A percentile compares a stretch with the other conserved stretches of the same genome.
Evolutionary conservation across 495 filamentous ascomycete genomes (phyloP).

Genomic region (Aspergillus diversus): DNA sequence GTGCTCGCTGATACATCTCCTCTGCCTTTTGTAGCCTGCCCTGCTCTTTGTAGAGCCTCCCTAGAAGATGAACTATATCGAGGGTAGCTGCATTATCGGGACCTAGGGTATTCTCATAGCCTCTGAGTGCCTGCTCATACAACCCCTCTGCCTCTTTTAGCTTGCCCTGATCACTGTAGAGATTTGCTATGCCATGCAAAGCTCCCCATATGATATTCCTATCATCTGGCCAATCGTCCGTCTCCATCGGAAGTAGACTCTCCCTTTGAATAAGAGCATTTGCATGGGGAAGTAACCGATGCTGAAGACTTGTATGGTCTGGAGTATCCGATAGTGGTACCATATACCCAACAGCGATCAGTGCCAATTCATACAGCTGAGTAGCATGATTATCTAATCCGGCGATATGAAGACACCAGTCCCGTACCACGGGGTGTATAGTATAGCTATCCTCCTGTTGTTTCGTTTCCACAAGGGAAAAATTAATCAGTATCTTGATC

Average conservation of each 20-base stretch:
- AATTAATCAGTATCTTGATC: constrained; percentile 34
- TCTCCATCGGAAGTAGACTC: neutral
- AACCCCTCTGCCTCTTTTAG: constrained; percentile 11
- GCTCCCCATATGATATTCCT: constrained; percentile 16
- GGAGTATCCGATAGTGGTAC: constrained; percentile 26
- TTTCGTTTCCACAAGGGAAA: constrained; percentile 35
- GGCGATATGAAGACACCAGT: constrained; percentile 36
- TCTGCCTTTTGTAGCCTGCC: constrained; percentile 41
- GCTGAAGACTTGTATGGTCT: constrained; percentile 35
- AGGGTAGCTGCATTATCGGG: constrained; percentile 3
- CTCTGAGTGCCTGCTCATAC: neutral
- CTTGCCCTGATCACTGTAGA: constrained; percentile 25
- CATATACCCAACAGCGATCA: constrained; percentile 31
- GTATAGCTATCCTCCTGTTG: constrained; percentile 35
- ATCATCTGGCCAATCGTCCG: neutral
- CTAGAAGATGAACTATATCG: constrained; percentile 35
- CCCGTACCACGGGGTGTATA: constrained; percentile 40
- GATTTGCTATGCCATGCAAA: constrained; percentile 14
- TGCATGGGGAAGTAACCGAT: constrained; percentile 44
- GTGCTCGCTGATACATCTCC: constrained; percentile 36
- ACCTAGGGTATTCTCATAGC: constrained; percentile 2
- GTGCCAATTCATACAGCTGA: constrained; percentile 28
- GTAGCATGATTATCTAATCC: constrained; percentile 14
- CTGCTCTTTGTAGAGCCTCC: constrained; percentile 30
- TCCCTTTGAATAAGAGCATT: constrained; percentile 23